phyloP scores from a whole-genome alignment of 2,329 filamentous ascomycete genomes.

The Neocucurbitaria cava region DNA sequence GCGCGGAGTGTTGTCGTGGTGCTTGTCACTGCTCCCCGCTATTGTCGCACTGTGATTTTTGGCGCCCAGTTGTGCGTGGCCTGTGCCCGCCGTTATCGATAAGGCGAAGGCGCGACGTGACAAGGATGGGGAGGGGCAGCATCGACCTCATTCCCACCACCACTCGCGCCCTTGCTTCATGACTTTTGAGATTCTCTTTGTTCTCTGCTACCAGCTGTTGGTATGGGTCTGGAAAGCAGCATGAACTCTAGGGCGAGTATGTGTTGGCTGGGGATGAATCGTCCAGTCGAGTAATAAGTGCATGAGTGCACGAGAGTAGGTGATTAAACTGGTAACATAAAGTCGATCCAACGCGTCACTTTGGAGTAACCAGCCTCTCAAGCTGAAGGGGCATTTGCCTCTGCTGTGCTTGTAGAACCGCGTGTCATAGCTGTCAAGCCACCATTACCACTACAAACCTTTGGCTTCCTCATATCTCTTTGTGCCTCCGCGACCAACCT shows the following conservation, averaged over 20 bases:
- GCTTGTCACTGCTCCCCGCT: constrained; percentile 21
- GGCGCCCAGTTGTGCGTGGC: constrained; percentile 22
- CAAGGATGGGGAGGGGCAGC: background rate
- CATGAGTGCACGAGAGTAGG: constrained; percentile 5
- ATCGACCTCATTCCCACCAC: background rate
- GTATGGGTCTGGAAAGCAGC: background rate
- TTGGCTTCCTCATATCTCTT: background rate
- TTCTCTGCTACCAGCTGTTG: constrained; percentile 5
- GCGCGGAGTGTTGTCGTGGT: constrained; percentile 17
- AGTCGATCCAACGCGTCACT: background rate
- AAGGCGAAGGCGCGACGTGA: constrained; percentile 1
- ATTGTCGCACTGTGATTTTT: constrained; percentile 17
- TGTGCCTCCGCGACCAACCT: no score
- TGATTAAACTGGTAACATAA: background rate
- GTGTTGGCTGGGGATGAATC: constrained; percentile 2
- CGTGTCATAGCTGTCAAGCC: constrained; percentile 14
- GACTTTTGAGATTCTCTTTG: background rate
- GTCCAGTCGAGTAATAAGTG: constrained; percentile 14
- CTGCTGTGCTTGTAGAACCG: constrained; percentile 16
- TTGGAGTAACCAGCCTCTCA: constrained; percentile 7
- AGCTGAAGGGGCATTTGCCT: constrained; percentile 12
- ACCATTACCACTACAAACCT: background rate
- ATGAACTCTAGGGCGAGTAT: constrained; percentile 12
- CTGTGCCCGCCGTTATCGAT: constrained; percentile 27
- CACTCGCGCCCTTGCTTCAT: background rate